Percentiles rank a stretch among this genome's conserved stretches.
phyloP scores from a whole-genome alignment of 352 stramenopile genomes.

The Phytophthora macrochlamydospora region DNA sequence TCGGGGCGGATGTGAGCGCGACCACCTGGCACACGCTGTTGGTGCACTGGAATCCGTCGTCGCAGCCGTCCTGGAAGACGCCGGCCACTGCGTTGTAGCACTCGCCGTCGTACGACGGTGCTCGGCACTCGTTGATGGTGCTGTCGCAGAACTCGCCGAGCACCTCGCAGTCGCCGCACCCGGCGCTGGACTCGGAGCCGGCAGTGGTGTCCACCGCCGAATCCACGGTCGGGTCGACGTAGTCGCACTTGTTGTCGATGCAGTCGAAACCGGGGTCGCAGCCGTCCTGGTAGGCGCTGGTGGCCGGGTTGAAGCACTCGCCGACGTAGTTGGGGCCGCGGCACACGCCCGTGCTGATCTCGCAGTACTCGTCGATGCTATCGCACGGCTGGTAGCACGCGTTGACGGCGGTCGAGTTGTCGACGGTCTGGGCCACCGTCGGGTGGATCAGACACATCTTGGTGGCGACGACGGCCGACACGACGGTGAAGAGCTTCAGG shows the following conservation, averaged over 20 bases:
- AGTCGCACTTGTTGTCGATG: conserved; percentile 35
- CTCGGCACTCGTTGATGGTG: conserved; percentile 17
- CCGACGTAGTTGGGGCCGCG: conserved; percentile 18
- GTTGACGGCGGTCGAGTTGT: not conserved
- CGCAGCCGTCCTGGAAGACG: conserved; percentile 26
- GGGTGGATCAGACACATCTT: conserved; percentile 1
- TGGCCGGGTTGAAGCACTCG: conserved; percentile 39
- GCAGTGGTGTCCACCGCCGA: conserved; percentile 11
- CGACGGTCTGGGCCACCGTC: conserved; percentile 1
- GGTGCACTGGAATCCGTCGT: conserved; percentile 23
- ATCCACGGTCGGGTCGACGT: conserved; percentile 1
- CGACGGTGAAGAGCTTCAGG: conserved; percentile 5
- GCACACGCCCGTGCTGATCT: conserved; percentile 23
- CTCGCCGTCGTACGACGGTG: conserved; percentile 25
- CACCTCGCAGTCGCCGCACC: conserved; percentile 8
- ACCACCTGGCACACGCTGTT: conserved; percentile 6
- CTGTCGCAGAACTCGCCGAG: conserved; percentile 32
- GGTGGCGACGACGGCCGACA: conserved; percentile 2
- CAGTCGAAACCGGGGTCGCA: conserved; percentile 35
- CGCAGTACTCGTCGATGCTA: conserved; percentile 37
- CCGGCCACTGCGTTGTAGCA: conserved; percentile 43
- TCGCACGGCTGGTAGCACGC: conserved; percentile 23
- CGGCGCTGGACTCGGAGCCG: not conserved
- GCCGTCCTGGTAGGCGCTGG: conserved; percentile 32
- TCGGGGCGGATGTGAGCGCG: conserved; percentile 1